These are phyloP conservation scores for Lentinula raphanica DNA, from an alignment of 768 basidiomycete species.

Conservation along the genomic window DNA sequence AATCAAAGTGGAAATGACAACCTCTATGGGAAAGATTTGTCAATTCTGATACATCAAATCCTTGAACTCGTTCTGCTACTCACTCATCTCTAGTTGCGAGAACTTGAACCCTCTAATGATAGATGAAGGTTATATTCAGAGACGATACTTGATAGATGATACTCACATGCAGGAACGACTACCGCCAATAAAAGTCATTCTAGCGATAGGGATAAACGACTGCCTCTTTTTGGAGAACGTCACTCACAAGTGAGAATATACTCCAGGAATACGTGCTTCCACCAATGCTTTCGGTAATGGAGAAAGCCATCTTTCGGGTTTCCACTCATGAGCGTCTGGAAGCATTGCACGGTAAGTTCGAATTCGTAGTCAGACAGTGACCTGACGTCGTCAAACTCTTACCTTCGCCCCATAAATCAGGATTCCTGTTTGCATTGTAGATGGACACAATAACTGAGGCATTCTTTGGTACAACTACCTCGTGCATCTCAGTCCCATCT, in stretches of 20 bases:
- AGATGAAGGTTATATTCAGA: background rate
- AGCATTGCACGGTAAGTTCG: no score
- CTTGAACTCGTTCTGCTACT: background rate
- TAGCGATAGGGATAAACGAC: constrained; percentile 6
- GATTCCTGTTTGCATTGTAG: constrained; percentile 28
- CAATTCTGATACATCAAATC: background rate
- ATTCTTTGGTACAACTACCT: constrained; percentile 22
- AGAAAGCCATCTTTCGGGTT: constrained; percentile 40
- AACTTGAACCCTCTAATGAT: constrained; percentile 1
- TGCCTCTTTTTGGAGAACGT: background rate
- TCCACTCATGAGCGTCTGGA: constrained; percentile 37
- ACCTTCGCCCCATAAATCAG: constrained; percentile 31
- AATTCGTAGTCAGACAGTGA: no score
- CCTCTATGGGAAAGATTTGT: background rate
- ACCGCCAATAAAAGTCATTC: constrained; percentile 42
- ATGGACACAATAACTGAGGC: constrained; percentile 24
- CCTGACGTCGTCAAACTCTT: background rate
- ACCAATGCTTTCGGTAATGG: constrained; percentile 27
- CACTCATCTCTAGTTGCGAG: constrained; percentile 8
- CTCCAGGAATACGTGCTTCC: constrained; percentile 28
- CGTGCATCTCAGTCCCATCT: constrained; percentile 21
- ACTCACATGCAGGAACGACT: constrained; percentile 34
- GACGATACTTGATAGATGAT: background rate
- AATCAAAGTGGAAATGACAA: background rate
- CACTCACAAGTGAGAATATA: constrained; percentile 31